phyloP scores from a whole-genome alignment of 352 stramenopile species.

The Thalassiosira livingstoniorum region DNA sequence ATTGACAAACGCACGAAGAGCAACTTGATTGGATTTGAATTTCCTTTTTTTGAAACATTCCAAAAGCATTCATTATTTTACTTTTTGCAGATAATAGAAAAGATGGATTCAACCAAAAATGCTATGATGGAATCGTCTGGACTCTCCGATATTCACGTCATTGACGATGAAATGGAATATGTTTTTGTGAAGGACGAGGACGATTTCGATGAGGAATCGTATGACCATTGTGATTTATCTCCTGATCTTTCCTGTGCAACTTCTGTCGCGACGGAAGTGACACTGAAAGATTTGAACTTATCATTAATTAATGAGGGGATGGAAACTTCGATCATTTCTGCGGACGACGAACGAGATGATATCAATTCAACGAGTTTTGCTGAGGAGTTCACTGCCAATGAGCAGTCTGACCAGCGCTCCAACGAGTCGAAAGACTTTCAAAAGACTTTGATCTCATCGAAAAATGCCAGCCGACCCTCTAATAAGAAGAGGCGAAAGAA shows the following conservation, averaged over 20 bases:
- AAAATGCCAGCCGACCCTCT: slow-evolving; percentile 41
- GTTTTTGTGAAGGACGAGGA: slow-evolving; percentile 26
- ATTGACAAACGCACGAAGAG: too few species aligned
- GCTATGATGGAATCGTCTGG: slow-evolving; percentile 14
- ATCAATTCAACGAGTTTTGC: neutral
- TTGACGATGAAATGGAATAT: slow-evolving; percentile 26
- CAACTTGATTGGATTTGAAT: too few species aligned
- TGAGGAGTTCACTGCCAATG: neutral
- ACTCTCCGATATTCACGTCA: slow-evolving; percentile 6
- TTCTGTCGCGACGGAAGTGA: slow-evolving; percentile 22
- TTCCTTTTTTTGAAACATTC: too few species aligned
- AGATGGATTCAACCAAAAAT: slow-evolving; percentile 10
- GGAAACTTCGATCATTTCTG: slow-evolving; percentile 6
- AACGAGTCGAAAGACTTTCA: slow-evolving; percentile 4
- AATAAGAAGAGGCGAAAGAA: slow-evolving; percentile 76
- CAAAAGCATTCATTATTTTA: too few species aligned
- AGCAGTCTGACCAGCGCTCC: neutral
- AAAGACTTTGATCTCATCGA: neutral
- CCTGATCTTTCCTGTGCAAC: slow-evolving; percentile 28
- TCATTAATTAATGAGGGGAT: slow-evolving; percentile 1
- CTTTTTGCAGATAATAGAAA: too few species aligned
- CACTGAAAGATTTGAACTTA: slow-evolving; percentile 19
- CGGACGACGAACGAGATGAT: slow-evolving; percentile 20
- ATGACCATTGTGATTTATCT: slow-evolving; percentile 35
- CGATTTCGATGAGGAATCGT: slow-evolving; percentile 27